Evolutionary conservation across 2,329 filamentous ascomycete species (phyloP), one percentile per base, ranked within the genome.

Genomic region (Alternaria sp.): DNA sequence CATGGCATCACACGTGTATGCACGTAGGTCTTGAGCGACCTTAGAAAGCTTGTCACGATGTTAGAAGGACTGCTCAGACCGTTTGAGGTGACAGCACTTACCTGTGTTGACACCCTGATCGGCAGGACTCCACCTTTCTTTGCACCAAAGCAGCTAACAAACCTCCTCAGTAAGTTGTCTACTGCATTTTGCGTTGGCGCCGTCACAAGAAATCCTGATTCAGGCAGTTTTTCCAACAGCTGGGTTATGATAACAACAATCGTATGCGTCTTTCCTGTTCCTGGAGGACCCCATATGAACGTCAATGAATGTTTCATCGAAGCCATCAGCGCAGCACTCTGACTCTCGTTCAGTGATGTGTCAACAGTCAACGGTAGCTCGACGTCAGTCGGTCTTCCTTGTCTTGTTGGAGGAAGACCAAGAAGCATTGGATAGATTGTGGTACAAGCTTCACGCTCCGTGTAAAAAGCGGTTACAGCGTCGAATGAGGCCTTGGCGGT

Each of bases 181-280:
- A 83, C 80, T 9, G 81, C 80, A 55, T 81, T 82, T 58, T 83
- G 81, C 0, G 80, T 82, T 12, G 81, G 81, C 0, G 81, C 81
- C 7, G 79, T 77, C 6, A 83, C 74, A 0, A 82, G 66, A 26
- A 82, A 69, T 1, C 62, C 66, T 6, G 62, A 62, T n/a, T 62
- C 47, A 1, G 64, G 57, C 7, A 75, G 57, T 18, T 57, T 53
- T 7, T 54, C 54, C 22, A 78, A 70, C n/a, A 82, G 51, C 4
- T 72, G 70, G 4, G 65, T 61, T 16, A 83, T 66, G 26, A 82
- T 79, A 22, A 74, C 70, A 1, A 81, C 77, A 7, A 81, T 77
- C 0, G 80, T 82, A 36, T 80, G 75, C 0, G 81, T 82, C 59
- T 83, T 83, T 4, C 80, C 81, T 1, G 81, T 82, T 4, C 81